Base-by-base conservation (phyloP, 345 rosid species). In the Hypericum androsaemum region DNA sequence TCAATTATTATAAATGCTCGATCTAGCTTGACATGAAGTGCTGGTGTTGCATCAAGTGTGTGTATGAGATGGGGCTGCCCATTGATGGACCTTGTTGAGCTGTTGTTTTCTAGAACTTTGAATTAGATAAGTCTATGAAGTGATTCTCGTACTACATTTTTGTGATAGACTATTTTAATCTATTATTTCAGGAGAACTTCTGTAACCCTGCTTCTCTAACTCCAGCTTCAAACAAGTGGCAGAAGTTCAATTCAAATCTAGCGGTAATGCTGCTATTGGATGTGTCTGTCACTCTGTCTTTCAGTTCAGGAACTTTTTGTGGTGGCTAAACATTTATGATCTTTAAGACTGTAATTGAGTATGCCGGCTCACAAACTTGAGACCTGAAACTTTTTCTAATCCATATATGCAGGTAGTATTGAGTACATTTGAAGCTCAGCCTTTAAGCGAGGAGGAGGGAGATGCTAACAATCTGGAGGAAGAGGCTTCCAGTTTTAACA, bases 371-470 rank as follows among this genome's bases (percentile, higher is more conserved):
- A 17, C 13, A 22, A 22, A 22, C 40, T 8, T 49, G 39, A 50
- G 44, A 10, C 39, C 7, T 57, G 39, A 59, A 43, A 32, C 6
- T 53, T 64, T 59, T 53, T 41, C 52, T 57, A 50, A 53, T 48
- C 52, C 63, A 68, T 58, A 59, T 74, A 39, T 72, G 17, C 67
- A 92, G 98, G 90, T 80, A 62, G 97, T 92, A 54, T 57, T 92
- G 74, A 80, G 74, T 64, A 81, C 98, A 63, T 92, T 92, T 59
- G 95, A 92, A 42, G 90, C 96, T 41, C 98, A 92, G 65, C 98
- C 95, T 49, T 81, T 92, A 68, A 92, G 84, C 53, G 98, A 88
- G 64, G 98, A 92, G 76, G 98, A 81, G 60, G 98, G 98, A 52
- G 73, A 80, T 71, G 89, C 89, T 63, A 88, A 83, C 63, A 76